Evolutionary conservation across 805 yeast genomes (phyloP).

Genomic region (Candida pseudoglaebosa): DNA sequence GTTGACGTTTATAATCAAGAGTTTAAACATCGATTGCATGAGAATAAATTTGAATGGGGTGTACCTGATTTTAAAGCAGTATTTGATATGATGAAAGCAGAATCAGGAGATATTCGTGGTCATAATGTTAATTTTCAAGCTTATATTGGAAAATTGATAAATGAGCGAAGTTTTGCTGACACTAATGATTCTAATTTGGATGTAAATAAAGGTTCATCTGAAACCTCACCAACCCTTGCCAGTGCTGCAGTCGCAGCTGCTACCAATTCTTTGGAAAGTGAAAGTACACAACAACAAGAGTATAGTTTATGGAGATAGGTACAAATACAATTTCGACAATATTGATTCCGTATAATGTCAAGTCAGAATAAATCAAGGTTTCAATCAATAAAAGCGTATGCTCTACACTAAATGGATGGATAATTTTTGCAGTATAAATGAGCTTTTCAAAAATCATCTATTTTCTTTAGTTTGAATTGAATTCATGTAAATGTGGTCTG

Average conservation of each 20-base stretch:
- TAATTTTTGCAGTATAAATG: too few species aligned
- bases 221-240: slow-evolving; percentile 28
- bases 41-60: slow-evolving; percentile 38
- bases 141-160: background rate
- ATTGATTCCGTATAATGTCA: too few species aligned
- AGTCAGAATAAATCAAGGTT: too few species aligned
- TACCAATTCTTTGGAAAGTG: slow-evolving; percentile 22
- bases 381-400: too few species aligned
- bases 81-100: slow-evolving; percentile 55
- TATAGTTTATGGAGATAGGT: slow-evolving; percentile 32
- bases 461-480: too few species aligned
- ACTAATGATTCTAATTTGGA: slow-evolving; percentile 3
- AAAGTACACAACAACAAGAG: slow-evolving; percentile 31
- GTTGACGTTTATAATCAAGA: slow-evolving; percentile 23
- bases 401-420: too few species aligned
- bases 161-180: slow-evolving; percentile 2
- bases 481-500: too few species aligned
- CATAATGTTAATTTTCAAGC: slow-evolving; percentile 1
- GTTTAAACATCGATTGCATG: slow-evolving; percentile 5
- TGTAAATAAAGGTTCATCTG: slow-evolving; percentile 12
- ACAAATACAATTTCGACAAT: background rate
- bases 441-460: too few species aligned
- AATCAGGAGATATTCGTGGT: slow-evolving; percentile 11
- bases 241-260: slow-evolving; percentile 39
- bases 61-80: slow-evolving; percentile 59